Conservation (phyloP, 495 filamentous ascomycete genomes). For the Pyrenula aspistea region DNA sequence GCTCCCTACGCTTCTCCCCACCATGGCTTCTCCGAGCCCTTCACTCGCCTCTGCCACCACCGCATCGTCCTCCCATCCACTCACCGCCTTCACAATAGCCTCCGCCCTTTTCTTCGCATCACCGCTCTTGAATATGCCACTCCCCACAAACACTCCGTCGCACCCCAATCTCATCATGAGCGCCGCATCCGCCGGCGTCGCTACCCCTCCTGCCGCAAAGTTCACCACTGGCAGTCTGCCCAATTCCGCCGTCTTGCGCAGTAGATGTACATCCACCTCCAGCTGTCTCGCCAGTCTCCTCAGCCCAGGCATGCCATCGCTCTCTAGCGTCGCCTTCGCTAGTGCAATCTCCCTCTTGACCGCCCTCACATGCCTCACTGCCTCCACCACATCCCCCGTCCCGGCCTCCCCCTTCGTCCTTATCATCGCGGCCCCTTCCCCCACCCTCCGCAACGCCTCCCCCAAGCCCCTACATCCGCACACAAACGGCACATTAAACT, state of each 20-base stretch:
- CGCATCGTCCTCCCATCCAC: constrained; percentile 77
- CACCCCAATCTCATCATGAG: constrained; percentile 99
- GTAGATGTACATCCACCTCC: constrained; percentile 58
- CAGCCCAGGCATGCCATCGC: constrained; percentile 62
- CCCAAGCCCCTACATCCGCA: constrained; percentile 94
- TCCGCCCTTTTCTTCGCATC: constrained; percentile 76
- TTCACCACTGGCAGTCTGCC: constrained; percentile 91
- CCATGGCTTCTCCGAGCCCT: constrained; percentile 90
- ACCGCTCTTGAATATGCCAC: constrained; percentile 93
- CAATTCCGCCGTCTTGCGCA: constrained; percentile 77
- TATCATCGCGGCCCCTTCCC: constrained; percentile 96
- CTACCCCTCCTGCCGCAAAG: constrained; percentile 95
- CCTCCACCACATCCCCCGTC: constrained; percentile 96
- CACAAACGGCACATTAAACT: constrained; percentile 81
- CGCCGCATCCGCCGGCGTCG: constrained; percentile 91
- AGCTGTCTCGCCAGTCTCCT: constrained; percentile 71
- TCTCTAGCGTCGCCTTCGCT: constrained; percentile 48
- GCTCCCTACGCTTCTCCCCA: constrained; percentile 70
- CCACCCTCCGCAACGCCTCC: constrained; percentile 84
- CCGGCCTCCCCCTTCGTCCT: constrained; percentile 97
- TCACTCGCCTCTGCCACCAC: constrained; percentile 76
- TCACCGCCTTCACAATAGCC: constrained; percentile 90
- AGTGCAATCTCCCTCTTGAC: constrained; percentile 73
- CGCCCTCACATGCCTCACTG: constrained; percentile 89
- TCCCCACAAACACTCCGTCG: constrained; percentile 94